Evolutionary conservation across 2,329 filamentous ascomycete genomes (phyloP).

Genomic region (Penicillium sp.): DNA sequence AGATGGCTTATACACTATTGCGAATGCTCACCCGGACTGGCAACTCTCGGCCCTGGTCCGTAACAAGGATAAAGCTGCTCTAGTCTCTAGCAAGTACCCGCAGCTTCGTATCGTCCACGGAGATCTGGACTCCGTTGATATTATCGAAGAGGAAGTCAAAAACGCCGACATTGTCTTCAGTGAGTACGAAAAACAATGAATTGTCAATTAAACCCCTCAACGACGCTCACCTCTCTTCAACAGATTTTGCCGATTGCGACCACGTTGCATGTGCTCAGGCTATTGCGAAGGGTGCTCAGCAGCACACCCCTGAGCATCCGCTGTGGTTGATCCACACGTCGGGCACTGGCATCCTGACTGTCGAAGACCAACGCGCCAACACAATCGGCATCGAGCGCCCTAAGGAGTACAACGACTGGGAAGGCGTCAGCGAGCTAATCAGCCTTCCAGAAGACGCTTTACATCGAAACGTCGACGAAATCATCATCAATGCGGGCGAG

Average conservation of each 20-base stretch:
- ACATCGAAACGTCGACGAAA: constrained; percentile 45
- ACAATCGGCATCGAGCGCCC: constrained; percentile 44
- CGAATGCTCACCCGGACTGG: constrained; percentile 51
- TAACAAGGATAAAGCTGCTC: constrained; percentile 45
- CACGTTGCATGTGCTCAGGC: constrained; percentile 45
- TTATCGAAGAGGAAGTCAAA: constrained; percentile 47
- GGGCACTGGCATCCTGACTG: constrained; percentile 46
- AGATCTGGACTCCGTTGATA: constrained; percentile 43
- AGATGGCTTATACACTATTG: constrained; percentile 51
- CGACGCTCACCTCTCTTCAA: background rate
- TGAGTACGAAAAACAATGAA: constrained; percentile 25
- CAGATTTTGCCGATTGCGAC: constrained; percentile 47
- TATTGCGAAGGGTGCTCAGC: constrained; percentile 42
- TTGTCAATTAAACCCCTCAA: no score
- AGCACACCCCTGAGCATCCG: constrained; percentile 38
- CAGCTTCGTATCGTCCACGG: constrained; percentile 46
- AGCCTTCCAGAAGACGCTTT: constrained; percentile 44
- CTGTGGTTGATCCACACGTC: constrained; percentile 49
- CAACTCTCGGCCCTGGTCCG: constrained; percentile 48
- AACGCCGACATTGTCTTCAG: constrained; percentile 52
- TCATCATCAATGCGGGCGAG: constrained; percentile 35
- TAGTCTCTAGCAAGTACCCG: constrained; percentile 43
- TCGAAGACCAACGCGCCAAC: constrained; percentile 43
- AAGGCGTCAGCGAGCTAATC: constrained; percentile 44
- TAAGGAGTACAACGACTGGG: constrained; percentile 51